A percentile compares a stretch with the other conserved stretches of the same genome.
Evolutionary conservation across 2,329 filamentous ascomycete species (phyloP).

Genomic region (Talaromyces marneffei): DNA sequence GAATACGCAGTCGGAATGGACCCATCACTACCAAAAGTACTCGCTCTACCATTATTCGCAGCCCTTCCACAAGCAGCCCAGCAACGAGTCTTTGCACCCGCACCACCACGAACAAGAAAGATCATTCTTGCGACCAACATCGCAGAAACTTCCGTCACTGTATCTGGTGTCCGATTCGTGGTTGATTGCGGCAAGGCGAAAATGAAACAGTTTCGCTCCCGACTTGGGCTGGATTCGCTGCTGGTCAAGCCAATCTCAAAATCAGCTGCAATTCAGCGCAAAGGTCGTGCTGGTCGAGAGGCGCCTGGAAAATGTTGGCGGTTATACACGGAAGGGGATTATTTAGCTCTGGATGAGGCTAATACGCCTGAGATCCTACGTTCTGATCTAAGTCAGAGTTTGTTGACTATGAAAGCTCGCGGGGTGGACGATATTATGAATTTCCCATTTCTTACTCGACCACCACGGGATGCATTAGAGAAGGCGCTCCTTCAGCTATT

Average conservation of each 20-base stretch:
- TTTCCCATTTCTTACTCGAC: slow-evolving; percentile 81
- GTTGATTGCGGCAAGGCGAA: slow-evolving; percentile 93
- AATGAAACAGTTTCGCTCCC: slow-evolving; percentile 80
- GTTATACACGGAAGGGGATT: slow-evolving; percentile 77
- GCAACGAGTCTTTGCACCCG: slow-evolving; percentile 74
- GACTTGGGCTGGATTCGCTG: slow-evolving; percentile 82
- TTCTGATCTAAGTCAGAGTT: slow-evolving; percentile 77
- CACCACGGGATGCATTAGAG: slow-evolving; percentile 69
- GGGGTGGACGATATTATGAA: slow-evolving; percentile 73
- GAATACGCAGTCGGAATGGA: slow-evolving; percentile 69
- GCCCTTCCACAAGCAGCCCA: slow-evolving; percentile 82
- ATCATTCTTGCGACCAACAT: slow-evolving; percentile 94
- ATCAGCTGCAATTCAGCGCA: slow-evolving; percentile 85
- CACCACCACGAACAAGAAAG: slow-evolving; percentile 71
- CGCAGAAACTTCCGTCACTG: slow-evolving; percentile 95
- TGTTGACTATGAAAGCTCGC: slow-evolving; percentile 89
- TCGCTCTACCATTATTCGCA: slow-evolving; percentile 77
- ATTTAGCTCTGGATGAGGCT: slow-evolving; percentile 61
- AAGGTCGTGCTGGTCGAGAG: slow-evolving; percentile 89
- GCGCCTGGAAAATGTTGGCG: slow-evolving; percentile 83
- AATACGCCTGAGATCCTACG: slow-evolving; percentile 85
- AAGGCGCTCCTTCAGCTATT: slow-evolving; percentile 77
- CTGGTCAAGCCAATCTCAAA: slow-evolving; percentile 86
- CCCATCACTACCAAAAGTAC: slow-evolving; percentile 62
- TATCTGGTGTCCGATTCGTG: slow-evolving; percentile 85